A percentile compares a stretch with the other conserved stretches of the same genome.
These are phyloP conservation scores for Chrysanthemum lavandulifolium DNA, from an alignment of 129 eudicot species.

Conservation along the genomic window DNA sequence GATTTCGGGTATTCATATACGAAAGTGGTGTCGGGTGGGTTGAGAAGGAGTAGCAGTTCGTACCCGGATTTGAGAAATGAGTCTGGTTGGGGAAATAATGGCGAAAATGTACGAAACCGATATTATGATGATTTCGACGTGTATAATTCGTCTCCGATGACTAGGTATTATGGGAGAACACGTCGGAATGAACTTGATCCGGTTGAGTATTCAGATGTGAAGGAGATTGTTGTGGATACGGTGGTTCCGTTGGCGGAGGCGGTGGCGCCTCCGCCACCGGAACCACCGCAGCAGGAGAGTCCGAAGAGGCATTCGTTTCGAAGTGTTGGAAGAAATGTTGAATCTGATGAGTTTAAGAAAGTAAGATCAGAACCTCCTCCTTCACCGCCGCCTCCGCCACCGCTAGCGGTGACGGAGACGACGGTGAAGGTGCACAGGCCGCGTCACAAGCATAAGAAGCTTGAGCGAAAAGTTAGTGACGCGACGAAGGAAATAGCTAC, in stretches of 20 bases:
- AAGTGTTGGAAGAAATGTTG: slow-evolving; percentile 33
- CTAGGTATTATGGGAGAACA: slow-evolving; percentile 19
- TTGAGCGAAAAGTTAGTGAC: slow-evolving; percentile 51
- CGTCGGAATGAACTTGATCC: slow-evolving; percentile 26
- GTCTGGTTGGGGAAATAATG: slow-evolving; percentile 41
- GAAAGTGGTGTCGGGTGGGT: slow-evolving; percentile 28
- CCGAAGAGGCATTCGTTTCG: slow-evolving; percentile 42
- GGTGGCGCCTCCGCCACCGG: slow-evolving; percentile 36
- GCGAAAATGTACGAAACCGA: slow-evolving; percentile 31
- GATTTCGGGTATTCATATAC: slow-evolving; percentile 44
- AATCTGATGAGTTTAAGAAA: slow-evolving; percentile 13
- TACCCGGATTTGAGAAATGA: slow-evolving; percentile 64
- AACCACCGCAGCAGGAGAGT: slow-evolving; percentile 7
- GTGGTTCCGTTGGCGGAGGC: slow-evolving; percentile 24
- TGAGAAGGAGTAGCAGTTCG: slow-evolving; percentile 73
- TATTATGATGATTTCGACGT: slow-evolving; percentile 59
- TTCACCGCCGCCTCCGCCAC: slow-evolving; percentile 27
- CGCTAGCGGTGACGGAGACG: slow-evolving; percentile 28
- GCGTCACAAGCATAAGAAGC: slow-evolving; percentile 14
- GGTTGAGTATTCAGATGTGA: slow-evolving; percentile 35
- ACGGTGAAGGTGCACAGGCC: slow-evolving; percentile 21
- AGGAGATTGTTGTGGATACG: slow-evolving; percentile 66
- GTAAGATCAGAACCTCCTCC: not conserved
- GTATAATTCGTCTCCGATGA: slow-evolving; percentile 30
- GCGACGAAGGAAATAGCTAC: slow-evolving; percentile 72